Conservation (phyloP, 192 early-diverging fungal genomes). For the Dispira simplex region DNA sequence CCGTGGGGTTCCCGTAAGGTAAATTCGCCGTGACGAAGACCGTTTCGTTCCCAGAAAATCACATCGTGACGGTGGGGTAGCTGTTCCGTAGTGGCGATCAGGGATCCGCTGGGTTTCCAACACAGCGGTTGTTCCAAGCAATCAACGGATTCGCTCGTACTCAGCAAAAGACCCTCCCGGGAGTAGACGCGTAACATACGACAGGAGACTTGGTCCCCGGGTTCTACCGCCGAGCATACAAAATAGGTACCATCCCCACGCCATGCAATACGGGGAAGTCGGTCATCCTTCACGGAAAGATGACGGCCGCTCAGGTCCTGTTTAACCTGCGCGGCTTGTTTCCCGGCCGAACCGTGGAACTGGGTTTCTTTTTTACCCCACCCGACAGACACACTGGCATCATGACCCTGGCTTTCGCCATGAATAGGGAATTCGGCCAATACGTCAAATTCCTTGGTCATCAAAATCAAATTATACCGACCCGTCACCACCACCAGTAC, state of each 20-base stretch:
- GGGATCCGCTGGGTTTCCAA: constrained; percentile 77
- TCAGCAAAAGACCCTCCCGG: constrained; percentile 73
- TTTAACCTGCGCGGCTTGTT: constrained; percentile 45
- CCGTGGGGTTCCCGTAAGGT: constrained; percentile 39
- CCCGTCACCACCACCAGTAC: constrained; percentile 66
- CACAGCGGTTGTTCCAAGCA: constrained; percentile 57
- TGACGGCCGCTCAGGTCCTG: constrained; percentile 21
- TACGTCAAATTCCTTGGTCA: constrained; percentile 91
- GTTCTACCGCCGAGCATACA: constrained; percentile 52
- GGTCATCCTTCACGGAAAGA: constrained; percentile 51
- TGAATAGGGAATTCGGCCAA: constrained; percentile 66
- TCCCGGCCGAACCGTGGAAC: constrained; percentile 85
- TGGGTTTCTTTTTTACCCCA: constrained; percentile 98
- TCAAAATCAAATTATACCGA: constrained; percentile 30
- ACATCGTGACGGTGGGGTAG: constrained; percentile 70
- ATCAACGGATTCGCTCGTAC: constrained; percentile 61
- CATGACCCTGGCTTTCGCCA: constrained; percentile 52
- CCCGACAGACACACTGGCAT: constrained; percentile 63
- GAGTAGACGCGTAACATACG: constrained; percentile 52
- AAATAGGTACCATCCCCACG: constrained; percentile 79
- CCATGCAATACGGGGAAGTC: constrained; percentile 64
- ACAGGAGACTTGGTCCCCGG: constrained; percentile 19
- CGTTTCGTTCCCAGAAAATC: constrained; percentile 91
- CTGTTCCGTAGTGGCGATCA: constrained; percentile 67
- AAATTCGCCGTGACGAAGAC: constrained; percentile 88